A percentile compares a stretch with the other conserved stretches of the same genome.
phyloP scores from a whole-genome alignment of 805 yeast species.

The Saccharomycopsis schoenii region DNA sequence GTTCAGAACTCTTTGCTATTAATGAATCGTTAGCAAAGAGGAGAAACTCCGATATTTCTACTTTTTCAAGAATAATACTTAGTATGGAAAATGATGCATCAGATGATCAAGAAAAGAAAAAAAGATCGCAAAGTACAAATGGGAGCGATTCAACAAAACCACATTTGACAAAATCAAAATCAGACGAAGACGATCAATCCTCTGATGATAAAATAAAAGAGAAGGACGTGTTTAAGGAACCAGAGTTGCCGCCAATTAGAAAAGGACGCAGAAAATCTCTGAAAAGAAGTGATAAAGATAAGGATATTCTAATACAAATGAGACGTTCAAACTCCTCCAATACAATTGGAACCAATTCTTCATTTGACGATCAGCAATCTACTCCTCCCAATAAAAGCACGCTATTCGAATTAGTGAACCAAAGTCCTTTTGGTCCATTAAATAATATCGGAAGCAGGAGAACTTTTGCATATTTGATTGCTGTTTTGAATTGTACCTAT shows the following conservation, averaged over 20 bases:
- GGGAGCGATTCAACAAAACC: not conserved
- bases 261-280: not conserved
- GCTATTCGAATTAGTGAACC: conserved; percentile 16
- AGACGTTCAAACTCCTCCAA: not conserved
- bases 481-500: conserved; percentile 81
- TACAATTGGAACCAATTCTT: not conserved
- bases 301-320: not conserved
- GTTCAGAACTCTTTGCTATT: not conserved
- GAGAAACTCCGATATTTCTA: not conserved
- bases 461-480: conserved; percentile 83
- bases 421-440: conserved; percentile 85
- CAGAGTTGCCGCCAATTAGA: not conserved
- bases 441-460: conserved; percentile 78
- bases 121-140: not conserved
- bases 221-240: conserved; percentile 1
- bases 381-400: conserved; percentile 7
- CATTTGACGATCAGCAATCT: not conserved
- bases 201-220: not conserved
- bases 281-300: not conserved
- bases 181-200: not conserved
- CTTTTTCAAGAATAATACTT: not conserved
- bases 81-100: not conserved
- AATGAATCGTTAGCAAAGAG: not conserved
- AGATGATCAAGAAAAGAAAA: not conserved
- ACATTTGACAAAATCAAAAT: not conserved